Percentiles rank a stretch among this genome's conserved stretches.
Evolutionary conservation across 192 early-diverging fungal genomes (phyloP).

Genomic region (Dissophora ornata): DNA sequence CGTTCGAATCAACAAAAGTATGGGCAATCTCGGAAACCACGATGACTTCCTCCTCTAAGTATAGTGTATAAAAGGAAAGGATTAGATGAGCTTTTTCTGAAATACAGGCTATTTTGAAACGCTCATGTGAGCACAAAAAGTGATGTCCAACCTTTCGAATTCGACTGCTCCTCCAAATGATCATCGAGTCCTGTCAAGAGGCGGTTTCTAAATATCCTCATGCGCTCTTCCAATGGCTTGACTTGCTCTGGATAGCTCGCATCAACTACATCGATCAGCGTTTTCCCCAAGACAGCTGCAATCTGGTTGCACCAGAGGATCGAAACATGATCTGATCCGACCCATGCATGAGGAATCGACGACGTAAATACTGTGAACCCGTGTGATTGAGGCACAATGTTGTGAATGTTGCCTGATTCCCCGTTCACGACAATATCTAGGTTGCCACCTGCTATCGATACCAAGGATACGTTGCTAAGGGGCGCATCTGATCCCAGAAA

Average conservation of each 20-base stretch:
- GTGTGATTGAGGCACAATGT: slow-evolving; percentile 71
- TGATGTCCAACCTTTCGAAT: slow-evolving; percentile 15
- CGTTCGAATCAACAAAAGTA: slow-evolving; percentile 16
- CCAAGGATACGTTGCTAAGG: slow-evolving; percentile 68
- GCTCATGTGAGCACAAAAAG: too few species aligned
- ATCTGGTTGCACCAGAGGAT: slow-evolving; percentile 96
- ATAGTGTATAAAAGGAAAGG: neutral
- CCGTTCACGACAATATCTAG: slow-evolving; percentile 88
- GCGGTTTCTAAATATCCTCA: slow-evolving; percentile 70
- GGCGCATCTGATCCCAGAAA: slow-evolving; percentile 44
- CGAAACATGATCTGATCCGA: slow-evolving; percentile 85
- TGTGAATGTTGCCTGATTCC: slow-evolving; percentile 75
- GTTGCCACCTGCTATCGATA: slow-evolving; percentile 93
- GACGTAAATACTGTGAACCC: slow-evolving; percentile 86
- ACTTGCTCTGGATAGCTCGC: slow-evolving; percentile 69
- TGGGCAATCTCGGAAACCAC: slow-evolving; percentile 12
- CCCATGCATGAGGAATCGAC: slow-evolving; percentile 88
- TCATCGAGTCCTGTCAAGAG: slow-evolving; percentile 68
- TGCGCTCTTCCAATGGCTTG: slow-evolving; percentile 70
- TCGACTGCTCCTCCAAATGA: slow-evolving; percentile 5
- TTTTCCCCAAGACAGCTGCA: slow-evolving; percentile 67
- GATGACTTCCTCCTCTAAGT: slow-evolving; percentile 18
- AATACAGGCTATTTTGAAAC: too few species aligned
- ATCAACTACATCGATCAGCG: slow-evolving; percentile 75
- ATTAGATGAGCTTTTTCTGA: too few species aligned